Evolutionary conservation across 2,329 filamentous ascomycete genomes (phyloP).

Genomic region (Diaporthe destruens): DNA sequence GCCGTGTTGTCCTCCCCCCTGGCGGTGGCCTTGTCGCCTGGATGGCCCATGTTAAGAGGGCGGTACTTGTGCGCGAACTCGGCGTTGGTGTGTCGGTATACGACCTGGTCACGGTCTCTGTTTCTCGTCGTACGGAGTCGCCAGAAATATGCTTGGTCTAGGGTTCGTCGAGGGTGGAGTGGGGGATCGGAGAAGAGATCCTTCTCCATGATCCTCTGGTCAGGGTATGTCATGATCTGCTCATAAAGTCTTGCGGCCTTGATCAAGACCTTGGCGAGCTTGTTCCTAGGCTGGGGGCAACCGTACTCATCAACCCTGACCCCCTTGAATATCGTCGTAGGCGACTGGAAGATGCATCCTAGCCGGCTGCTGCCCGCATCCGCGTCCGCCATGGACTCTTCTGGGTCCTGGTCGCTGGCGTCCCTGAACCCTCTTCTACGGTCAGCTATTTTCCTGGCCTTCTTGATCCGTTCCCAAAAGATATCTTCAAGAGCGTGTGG

Average conservation of each 20-base stretch:
- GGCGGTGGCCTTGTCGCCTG: not conserved
- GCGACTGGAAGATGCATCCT: slow-evolving; percentile 13
- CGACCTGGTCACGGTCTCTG: slow-evolving; percentile 58
- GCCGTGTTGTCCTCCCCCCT: not conserved
- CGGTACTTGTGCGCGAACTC: slow-evolving; percentile 34
- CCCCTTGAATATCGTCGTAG: slow-evolving; percentile 33
- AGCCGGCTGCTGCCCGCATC: too few relatives aligned
- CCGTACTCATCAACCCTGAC: slow-evolving; percentile 22
- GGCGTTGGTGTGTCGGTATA: slow-evolving; percentile 53
- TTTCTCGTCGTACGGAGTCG: slow-evolving; percentile 53
- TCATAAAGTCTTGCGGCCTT: slow-evolving; percentile 52
- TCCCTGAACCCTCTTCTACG: not conserved
- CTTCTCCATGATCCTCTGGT: slow-evolving; percentile 51
- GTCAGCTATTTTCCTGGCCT: slow-evolving; percentile 7
- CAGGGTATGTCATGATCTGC: slow-evolving; percentile 51
- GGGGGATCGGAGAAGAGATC: slow-evolving; percentile 52
- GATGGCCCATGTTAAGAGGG: not conserved
- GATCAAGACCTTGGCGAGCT: slow-evolving; percentile 49
- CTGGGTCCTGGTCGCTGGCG: not conserved
- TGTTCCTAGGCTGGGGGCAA: slow-evolving; percentile 28
- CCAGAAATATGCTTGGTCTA: slow-evolving; percentile 61
- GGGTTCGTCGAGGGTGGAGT: slow-evolving; percentile 58
- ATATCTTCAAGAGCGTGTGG: slow-evolving; percentile 35
- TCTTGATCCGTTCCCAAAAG: slow-evolving; percentile 31
- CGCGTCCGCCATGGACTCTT: not conserved